phyloP scores from a whole-genome alignment of 345 rosid species.

The Sonneratia caseolaris region DNA sequence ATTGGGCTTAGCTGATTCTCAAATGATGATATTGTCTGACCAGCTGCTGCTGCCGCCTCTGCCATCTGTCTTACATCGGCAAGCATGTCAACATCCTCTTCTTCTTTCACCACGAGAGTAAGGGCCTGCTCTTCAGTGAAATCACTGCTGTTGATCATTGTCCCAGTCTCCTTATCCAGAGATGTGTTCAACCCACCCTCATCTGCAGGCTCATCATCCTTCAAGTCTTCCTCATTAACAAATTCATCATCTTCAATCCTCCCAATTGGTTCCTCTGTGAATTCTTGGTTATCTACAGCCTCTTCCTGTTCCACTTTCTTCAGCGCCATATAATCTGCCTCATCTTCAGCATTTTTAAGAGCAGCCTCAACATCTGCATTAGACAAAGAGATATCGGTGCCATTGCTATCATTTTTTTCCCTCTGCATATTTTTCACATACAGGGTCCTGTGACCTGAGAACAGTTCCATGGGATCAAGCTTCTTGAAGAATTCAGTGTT shows the following conservation, averaged over 20 bases:
- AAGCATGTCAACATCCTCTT: conserved; percentile 79
- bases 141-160: conserved; percentile 22
- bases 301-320: conserved; percentile 97
- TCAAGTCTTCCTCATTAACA: conserved; percentile 70
- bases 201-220: conserved; percentile 66
- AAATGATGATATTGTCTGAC: conserved; percentile 75
- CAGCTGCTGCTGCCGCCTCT: conserved; percentile 86
- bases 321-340: conserved; percentile 99
- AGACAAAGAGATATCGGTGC: conserved; percentile 51
- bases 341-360: conserved; percentile 91
- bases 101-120: conserved; percentile 57
- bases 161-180: conserved; percentile 29
- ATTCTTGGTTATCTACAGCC: conserved; percentile 98
- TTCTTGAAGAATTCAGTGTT: conserved; percentile 98
- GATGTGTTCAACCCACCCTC: conserved; percentile 28
- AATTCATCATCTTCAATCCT: conserved; percentile 88
- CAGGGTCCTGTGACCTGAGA: conserved; percentile 70
- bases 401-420: conserved; percentile 38
- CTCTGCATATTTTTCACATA: conserved; percentile 40
- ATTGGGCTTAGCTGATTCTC: conserved; percentile 91
- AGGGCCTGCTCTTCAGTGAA: conserved; percentile 48
- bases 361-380: conserved; percentile 98
- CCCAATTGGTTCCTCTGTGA: conserved; percentile 87
- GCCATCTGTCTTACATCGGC: conserved; percentile 95
- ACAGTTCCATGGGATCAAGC: conserved; percentile 96